phyloP scores from a whole-genome alignment of 73 alveolate genomes.

The Uronychia setigera region DNA sequence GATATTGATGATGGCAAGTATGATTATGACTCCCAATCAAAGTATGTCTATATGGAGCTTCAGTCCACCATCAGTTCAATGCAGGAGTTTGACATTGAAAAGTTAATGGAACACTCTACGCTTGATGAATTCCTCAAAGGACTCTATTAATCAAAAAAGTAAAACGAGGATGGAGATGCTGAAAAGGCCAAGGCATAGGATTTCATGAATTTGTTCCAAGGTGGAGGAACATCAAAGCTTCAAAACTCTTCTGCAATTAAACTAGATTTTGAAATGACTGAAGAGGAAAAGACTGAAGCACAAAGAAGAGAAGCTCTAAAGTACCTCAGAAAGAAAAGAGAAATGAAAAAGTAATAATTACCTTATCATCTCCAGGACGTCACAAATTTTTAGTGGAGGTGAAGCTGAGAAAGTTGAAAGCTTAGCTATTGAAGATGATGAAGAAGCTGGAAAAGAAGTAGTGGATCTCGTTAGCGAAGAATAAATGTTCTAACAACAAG shows the following conservation, averaged over 20 bases:
- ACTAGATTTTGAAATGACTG: background rate
- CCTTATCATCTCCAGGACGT: background rate
- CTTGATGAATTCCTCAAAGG: constrained; percentile 62
- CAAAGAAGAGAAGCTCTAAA: background rate
- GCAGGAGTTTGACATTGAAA: constrained; percentile 50
- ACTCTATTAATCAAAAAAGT: constrained; percentile 24
- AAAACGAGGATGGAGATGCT: background rate
- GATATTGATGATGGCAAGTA: constrained; percentile 32
- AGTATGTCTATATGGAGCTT: constrained; percentile 53
- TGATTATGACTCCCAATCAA: constrained; percentile 17
- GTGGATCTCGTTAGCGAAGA: constrained; percentile 4
- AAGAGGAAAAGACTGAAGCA: background rate
- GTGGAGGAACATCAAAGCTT: too few species aligned
- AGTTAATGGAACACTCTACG: constrained; percentile 49
- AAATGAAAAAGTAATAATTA: background rate
- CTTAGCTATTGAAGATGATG: background rate
- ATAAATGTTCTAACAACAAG: background rate
- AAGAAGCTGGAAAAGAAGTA: constrained; percentile 1
- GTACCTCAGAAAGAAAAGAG: constrained; percentile 5
- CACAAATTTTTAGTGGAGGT: constrained; percentile 9
- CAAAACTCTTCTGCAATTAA: too few species aligned
- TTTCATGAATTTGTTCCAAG: too few species aligned
- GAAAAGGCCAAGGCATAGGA: background rate
- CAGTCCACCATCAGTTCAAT: constrained; percentile 32
- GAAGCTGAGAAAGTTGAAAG: background rate